phyloP scores from a whole-genome alignment of 1,139 yeast genomes.

The Meyerozyma smithsonii region DNA sequence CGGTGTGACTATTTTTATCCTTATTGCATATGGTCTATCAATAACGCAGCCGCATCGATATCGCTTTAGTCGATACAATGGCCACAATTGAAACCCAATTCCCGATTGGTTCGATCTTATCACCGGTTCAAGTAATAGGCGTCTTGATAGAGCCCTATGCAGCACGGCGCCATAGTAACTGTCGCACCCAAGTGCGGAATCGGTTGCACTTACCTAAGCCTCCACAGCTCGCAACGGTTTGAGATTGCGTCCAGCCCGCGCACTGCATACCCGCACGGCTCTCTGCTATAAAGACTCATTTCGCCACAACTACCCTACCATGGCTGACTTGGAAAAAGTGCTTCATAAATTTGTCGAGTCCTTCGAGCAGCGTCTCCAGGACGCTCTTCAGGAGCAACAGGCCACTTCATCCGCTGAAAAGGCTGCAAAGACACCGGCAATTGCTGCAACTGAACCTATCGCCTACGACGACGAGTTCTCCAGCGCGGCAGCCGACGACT shows the following conservation, averaged over 20 bases:
- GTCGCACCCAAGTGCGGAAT: no score
- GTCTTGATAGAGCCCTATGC: no score
- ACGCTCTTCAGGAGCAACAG: slow-evolving; percentile 1
- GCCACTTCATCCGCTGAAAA: background rate
- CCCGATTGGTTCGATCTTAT: no score
- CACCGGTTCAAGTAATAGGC: no score
- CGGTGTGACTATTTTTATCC: no score
- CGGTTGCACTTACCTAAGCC: background rate
- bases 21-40: no score
- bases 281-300: background rate
- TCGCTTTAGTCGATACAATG: no score
- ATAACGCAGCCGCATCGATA: no score
- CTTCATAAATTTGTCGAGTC: slow-evolving; percentile 3
- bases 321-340: slow-evolving; percentile 1
- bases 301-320: background rate
- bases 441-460: slow-evolving; percentile 3
- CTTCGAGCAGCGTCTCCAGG: background rate
- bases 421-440: background rate
- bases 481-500: slow-evolving; percentile 40
- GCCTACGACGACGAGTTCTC: slow-evolving; percentile 21
- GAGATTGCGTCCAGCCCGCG: background rate
- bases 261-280: slow-evolving; percentile 2
- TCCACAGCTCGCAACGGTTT: background rate
- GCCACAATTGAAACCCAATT: no score
- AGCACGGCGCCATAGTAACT: no score